Evolutionary conservation across 768 basidiomycete species (phyloP).

Genomic region (Gyrodon lividus): DNA sequence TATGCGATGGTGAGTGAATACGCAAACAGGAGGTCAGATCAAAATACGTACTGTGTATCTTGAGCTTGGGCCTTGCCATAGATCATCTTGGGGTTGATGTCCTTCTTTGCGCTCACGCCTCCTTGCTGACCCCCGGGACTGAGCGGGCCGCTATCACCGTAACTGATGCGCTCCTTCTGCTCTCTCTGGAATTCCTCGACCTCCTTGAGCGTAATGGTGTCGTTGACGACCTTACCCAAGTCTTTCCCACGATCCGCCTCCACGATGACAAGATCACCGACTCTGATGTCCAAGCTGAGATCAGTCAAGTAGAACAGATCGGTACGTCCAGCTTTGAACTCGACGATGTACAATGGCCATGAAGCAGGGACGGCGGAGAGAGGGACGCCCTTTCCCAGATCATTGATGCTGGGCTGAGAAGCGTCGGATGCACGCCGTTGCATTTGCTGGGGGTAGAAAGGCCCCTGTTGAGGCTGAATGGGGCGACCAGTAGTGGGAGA

Average conservation of each 20-base stretch:
- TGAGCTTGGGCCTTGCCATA: slow-evolving; percentile 82
- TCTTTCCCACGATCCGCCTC: slow-evolving; percentile 96
- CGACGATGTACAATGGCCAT: slow-evolving; percentile 93
- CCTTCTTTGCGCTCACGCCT: slow-evolving; percentile 61
- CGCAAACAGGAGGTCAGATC: background rate
- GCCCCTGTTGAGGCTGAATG: slow-evolving; percentile 29
- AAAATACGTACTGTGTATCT: slow-evolving; percentile 67
- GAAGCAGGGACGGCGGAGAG: slow-evolving; percentile 77
- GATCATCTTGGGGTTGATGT: slow-evolving; percentile 96
- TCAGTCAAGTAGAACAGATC: slow-evolving; percentile 92
- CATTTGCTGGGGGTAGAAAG: slow-evolving; percentile 31
- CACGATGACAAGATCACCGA: slow-evolving; percentile 93
- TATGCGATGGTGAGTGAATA: slow-evolving; percentile 28
- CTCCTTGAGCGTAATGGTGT: slow-evolving; percentile 84
- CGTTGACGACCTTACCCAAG: slow-evolving; percentile 88
- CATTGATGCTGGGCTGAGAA: slow-evolving; percentile 34
- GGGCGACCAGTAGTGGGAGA: slow-evolving; percentile 44
- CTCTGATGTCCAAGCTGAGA: slow-evolving; percentile 58
- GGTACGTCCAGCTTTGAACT: slow-evolving; percentile 96
- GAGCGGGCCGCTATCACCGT: slow-evolving; percentile 42
- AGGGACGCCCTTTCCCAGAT: slow-evolving; percentile 89
- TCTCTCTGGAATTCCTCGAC: slow-evolving; percentile 88
- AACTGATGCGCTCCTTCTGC: slow-evolving; percentile 59
- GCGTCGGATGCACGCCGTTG: slow-evolving; percentile 44
- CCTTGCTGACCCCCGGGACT: slow-evolving; percentile 47